Conservation (phyloP, 768 basidiomycete species). For the Leucosporidium scottii region DNA sequence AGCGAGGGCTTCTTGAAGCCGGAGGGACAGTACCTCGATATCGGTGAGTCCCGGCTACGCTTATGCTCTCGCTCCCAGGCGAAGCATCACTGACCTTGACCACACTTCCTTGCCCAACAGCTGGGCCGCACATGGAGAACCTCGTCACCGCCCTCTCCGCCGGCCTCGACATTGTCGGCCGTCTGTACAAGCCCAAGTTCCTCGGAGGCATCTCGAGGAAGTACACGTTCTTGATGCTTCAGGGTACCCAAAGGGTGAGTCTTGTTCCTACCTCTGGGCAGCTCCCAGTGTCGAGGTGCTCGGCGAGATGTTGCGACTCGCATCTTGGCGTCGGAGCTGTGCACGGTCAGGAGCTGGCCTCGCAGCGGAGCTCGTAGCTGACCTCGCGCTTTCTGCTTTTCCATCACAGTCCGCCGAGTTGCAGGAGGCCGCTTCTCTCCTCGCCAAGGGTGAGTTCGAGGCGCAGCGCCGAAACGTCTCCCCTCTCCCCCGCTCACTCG, state of each 20-base stretch:
- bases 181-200: conserved; percentile 47
- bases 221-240: conserved; percentile 19
- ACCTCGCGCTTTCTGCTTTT: too few relatives aligned
- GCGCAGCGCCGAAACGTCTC: too few relatives aligned
- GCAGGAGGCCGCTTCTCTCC: conserved; percentile 37
- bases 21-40: conserved; percentile 47
- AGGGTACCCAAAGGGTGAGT: not conserved
- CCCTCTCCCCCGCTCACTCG: not conserved
- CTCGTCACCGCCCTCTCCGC: not conserved
- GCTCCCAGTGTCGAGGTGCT: not conserved
- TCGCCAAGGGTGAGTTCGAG: conserved; percentile 46
- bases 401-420: conserved; percentile 27
- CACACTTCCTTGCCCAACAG: too few relatives aligned
- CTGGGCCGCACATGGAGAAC: not conserved
- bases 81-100: too few relatives aligned
- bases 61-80: too few relatives aligned
- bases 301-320: too few relatives aligned
- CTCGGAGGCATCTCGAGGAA: conserved; percentile 49
- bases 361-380: too few relatives aligned
- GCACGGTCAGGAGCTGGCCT: too few relatives aligned
- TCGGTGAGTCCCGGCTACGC: too few relatives aligned
- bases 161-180: conserved; percentile 34
- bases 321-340: too few relatives aligned
- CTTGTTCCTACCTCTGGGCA: not conserved
- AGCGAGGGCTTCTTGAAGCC: conserved; percentile 52